Base-by-base conservation (phyloP, 1,284 basidiomycete species). In the Exobasidium cylindrosporum region DNA sequence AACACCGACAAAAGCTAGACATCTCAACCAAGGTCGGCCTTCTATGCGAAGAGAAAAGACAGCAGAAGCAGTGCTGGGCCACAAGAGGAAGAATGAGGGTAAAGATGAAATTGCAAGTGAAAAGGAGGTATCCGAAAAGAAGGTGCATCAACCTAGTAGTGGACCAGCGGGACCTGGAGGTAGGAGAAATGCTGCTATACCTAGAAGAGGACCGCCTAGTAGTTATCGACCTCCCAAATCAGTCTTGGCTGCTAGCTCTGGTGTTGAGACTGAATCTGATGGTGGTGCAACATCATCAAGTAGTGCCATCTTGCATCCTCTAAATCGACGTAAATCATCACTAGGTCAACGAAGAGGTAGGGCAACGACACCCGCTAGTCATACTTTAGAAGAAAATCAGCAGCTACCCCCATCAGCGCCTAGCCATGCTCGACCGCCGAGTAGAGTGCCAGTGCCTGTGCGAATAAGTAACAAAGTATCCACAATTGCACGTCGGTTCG, bases 401-500 rank as follows among this genome's bases (percentile, higher is more conserved):
- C 17, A 32, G 29, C n/a, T 45, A 23, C 14, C 21, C 23, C 14
- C 31, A 4, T 7, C 17, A 40, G 35, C 10, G 17, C 35, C n/a
- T 13, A 46, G 28, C 45, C 54, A 29, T 43, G 17, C 57, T 17
- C 11, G 47, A 10, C 24, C 53, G 28, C 13, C 31, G 1, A 62
- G 60, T 58, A 55, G 62, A 50, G 53, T 64, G 1, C 62, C 58
- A 7, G 46, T 64, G 11, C 31, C 44, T 5, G 28, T 21, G 6
- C 21, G 43, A 28, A 11, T 7, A n/a, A 53, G 72, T 4, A 81
- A 67, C 1, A 79, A 82, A 2, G 84, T 85, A 5, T 82, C 82
- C 10, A 84, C 83, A 4, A 84, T 85, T 54, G 83, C 84, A 23
- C 81, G 83, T 7, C 84, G 85, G 59, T 81, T 81, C 63, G 84